Conservation (phyloP, 257 asterid species). For the Jacaranda mimosifolia region DNA sequence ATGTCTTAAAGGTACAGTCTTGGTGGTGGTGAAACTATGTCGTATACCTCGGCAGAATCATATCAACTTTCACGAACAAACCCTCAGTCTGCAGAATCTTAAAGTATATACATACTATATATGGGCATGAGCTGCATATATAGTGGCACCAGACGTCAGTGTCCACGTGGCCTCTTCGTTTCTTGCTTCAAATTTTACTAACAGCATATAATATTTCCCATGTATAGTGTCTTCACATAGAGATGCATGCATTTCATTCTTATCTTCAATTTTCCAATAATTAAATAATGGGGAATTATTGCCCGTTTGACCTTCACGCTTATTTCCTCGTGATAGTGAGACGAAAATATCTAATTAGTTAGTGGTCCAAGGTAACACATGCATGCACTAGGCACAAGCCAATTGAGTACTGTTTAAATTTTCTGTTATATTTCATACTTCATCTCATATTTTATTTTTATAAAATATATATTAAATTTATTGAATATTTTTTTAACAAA, state of each 20-base stretch:
- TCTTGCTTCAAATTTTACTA: slow-evolving; percentile 19
- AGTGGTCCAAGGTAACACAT: no score
- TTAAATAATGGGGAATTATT: not conserved
- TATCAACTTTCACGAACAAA: not conserved
- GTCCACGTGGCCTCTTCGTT: slow-evolving; percentile 31
- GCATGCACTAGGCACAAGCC: no score
- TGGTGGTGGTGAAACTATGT: not conserved
- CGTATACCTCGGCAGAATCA: not conserved
- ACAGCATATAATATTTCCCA: slow-evolving; percentile 4
- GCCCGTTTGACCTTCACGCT: not conserved
- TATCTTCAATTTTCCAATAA: not conserved
- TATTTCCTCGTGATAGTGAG: not conserved
- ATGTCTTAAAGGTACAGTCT: not conserved
- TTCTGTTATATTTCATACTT: no score
- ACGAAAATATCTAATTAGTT: no score
- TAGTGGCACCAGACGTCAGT: slow-evolving; percentile 1
- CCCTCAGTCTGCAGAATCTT: slow-evolving; percentile 26
- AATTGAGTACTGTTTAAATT: no score
- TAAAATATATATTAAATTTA: no score
- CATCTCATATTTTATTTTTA: no score
- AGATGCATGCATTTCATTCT: slow-evolving; percentile 37
- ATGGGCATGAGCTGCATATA: slow-evolving; percentile 5
- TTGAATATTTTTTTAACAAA: no score
- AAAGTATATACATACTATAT: not conserved
- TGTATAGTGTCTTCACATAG: slow-evolving; percentile 26